These are phyloP conservation scores for Monilinia polystroma DNA, from an alignment of 2,329 filamentous ascomycete genomes.

Conservation along the genomic window DNA sequence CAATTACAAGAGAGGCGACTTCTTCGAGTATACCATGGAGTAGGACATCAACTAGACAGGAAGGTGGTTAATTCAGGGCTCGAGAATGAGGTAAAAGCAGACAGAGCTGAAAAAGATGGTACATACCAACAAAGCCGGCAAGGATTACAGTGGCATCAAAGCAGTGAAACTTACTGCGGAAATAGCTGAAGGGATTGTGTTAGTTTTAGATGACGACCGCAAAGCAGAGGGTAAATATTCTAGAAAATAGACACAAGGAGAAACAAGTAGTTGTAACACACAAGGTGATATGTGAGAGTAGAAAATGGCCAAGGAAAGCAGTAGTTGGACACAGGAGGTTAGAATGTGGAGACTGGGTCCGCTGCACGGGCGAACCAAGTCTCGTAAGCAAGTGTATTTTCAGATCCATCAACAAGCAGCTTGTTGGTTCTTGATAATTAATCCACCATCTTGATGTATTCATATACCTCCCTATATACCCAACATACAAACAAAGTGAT, in stretches of 20 bases:
- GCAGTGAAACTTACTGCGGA: slow-evolving; percentile 58
- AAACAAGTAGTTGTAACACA: background rate
- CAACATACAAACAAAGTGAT: background rate
- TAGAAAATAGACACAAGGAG: background rate
- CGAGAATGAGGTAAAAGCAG: background rate
- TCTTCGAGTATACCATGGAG: slow-evolving; percentile 60
- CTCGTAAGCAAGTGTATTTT: background rate
- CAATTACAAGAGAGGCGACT: slow-evolving; percentile 64
- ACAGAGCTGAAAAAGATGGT: background rate
- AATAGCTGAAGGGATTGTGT: slow-evolving; percentile 47
- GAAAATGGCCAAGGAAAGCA: background rate
- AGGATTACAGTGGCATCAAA: slow-evolving; percentile 65
- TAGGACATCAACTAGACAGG: slow-evolving; percentile 61
- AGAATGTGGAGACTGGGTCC: background rate
- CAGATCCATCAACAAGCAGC: background rate
- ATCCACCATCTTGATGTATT: background rate
- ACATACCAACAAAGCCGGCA: slow-evolving; percentile 51
- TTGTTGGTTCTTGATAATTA: background rate
- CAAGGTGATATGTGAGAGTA: background rate
- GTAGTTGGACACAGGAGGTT: background rate
- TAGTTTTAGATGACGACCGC: background rate
- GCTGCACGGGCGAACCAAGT: background rate
- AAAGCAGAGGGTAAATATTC: background rate
- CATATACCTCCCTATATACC: background rate
- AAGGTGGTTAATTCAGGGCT: slow-evolving; percentile 36